Evolutionary conservation across 768 basidiomycete genomes (phyloP), one percentile per base, ranked within the genome.

Genomic region (Pulveroboletus sp.): DNA sequence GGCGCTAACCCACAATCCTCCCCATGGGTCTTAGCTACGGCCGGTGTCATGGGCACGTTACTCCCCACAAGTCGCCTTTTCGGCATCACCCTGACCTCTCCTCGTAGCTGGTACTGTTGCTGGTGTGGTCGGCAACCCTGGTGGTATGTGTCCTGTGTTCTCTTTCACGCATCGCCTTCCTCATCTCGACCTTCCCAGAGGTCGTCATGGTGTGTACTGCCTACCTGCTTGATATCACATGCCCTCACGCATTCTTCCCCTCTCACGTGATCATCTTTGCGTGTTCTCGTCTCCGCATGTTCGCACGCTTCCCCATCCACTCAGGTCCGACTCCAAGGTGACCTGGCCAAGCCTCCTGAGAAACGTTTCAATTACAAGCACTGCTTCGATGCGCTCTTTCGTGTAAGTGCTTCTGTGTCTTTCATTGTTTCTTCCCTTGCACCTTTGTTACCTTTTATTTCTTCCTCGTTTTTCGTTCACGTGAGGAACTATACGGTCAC

Each of bases 361-460:
- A 89, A 90, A 67, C 77, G 89, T 39, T 86, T 93, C 73, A 89
- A 90, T 60, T 95, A 95, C 67, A 89, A 89, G 71, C 78, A 94
- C 66, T 88, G 85, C 57, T 81, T 94, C 47, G 91, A 94, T 71
- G 93, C 91, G 0, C 72, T 95, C 13, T 89, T 83, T 71, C 74
- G 90, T 46, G 89, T 91, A 65, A 69, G 86, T 78, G 0, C 9
- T 50, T 54, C n/a, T 6, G 6, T 28, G 28, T 11, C 21, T 37
- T 48, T 36, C 27, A 1, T 45, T 17, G 17, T 41, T 48, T 43
- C 10, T 46, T 40, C 43, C 24, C 26, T 44, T 26, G 52, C 17
- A 38, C 49, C 35, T 33, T 9, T 37, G 38, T 30, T 35, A 18
- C 13, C 14, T 42, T 38, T 8, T 18, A 14, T 40, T 21, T 21